phyloP scores from a whole-genome alignment of 352 stramenopile genomes.

The Phytophthora litchii region DNA sequence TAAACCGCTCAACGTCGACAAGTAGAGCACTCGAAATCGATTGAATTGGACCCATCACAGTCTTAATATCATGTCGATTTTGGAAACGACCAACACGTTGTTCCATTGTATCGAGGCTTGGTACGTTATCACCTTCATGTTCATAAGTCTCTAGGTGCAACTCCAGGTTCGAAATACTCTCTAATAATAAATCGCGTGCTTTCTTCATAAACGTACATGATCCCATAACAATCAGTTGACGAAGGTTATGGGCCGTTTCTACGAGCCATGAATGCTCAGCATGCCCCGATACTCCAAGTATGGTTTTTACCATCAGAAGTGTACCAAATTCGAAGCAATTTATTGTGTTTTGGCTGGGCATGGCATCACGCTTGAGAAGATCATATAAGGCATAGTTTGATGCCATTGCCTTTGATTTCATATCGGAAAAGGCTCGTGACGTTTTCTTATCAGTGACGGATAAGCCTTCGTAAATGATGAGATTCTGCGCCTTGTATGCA shows the following conservation, averaged over 20 bases:
- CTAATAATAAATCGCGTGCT: not conserved
- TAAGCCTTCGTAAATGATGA: not conserved
- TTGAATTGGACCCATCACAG: slow-evolving; percentile 7
- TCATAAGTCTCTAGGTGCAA: not conserved
- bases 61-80: not conserved
- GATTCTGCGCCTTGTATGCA: not conserved
- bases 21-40: slow-evolving; percentile 17
- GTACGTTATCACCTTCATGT: slow-evolving; percentile 3
- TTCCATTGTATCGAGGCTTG: slow-evolving; percentile 11
- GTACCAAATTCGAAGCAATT: not conserved
- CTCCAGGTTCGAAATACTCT: slow-evolving; percentile 4
- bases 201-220: not conserved
- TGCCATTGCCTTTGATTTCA: slow-evolving; percentile 8
- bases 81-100: slow-evolving; percentile 8
- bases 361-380: not conserved
- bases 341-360: not conserved
- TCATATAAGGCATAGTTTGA: slow-evolving; percentile 3
- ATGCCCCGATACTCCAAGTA: not conserved
- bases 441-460: not conserved
- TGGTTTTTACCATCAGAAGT: not conserved
- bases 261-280: slow-evolving; percentile 5
- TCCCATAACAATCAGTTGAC: slow-evolving; percentile 1
- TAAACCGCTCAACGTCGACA: slow-evolving; percentile 7
- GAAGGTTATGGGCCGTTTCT: not conserved
- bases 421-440: slow-evolving; percentile 1